A percentile compares a stretch with the other conserved stretches of the same genome.
phyloP scores from a whole-genome alignment of 2,329 filamentous ascomycete species.

The Cylindrodendrum hubeiense region DNA sequence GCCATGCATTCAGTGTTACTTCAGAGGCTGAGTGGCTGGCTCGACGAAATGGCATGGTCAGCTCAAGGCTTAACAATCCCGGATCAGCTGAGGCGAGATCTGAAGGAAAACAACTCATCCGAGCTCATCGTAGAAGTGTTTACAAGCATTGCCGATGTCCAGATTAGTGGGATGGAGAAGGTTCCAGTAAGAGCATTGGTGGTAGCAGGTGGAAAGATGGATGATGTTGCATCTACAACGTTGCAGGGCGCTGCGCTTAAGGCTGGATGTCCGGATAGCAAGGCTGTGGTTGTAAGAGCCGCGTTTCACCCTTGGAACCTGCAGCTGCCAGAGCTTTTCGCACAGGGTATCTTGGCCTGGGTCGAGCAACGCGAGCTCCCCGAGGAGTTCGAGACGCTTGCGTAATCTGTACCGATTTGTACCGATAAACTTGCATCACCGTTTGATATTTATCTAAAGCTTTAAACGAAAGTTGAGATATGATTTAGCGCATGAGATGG shows the following conservation, averaged over 20 bases:
- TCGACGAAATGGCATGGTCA: slow-evolving; percentile 9
- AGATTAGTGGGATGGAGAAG: slow-evolving; percentile 5
- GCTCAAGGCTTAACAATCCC: slow-evolving; percentile 29
- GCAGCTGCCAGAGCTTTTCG: slow-evolving; percentile 29
- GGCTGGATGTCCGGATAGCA: slow-evolving; percentile 10
- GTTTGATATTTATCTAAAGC: neutral
- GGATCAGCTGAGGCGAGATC: slow-evolving; percentile 22
- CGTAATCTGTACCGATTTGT: no score
- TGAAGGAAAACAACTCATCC: slow-evolving; percentile 20
- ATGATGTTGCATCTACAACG: slow-evolving; percentile 17
- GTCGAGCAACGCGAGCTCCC: slow-evolving; percentile 4
- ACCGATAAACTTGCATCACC: neutral
- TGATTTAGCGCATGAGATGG: no score
- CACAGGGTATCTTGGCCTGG: slow-evolving; percentile 26
- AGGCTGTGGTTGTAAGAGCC: slow-evolving; percentile 26
- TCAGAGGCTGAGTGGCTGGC: neutral
- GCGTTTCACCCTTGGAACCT: slow-evolving; percentile 34
- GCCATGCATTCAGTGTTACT: slow-evolving; percentile 4
- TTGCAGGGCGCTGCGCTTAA: slow-evolving; percentile 18
- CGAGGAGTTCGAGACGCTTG: slow-evolving; percentile 3
- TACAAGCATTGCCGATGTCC: slow-evolving; percentile 9
- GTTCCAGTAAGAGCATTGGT: slow-evolving; percentile 25
- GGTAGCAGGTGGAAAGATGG: slow-evolving; percentile 30
- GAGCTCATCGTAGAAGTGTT: slow-evolving; percentile 7
- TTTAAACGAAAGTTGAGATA: no score